A percentile compares a stretch with the other conserved stretches of the same genome.
Conservation (phyloP, 768 basidiomycete genomes). For the Dictyophora rubrovolvata region DNA sequence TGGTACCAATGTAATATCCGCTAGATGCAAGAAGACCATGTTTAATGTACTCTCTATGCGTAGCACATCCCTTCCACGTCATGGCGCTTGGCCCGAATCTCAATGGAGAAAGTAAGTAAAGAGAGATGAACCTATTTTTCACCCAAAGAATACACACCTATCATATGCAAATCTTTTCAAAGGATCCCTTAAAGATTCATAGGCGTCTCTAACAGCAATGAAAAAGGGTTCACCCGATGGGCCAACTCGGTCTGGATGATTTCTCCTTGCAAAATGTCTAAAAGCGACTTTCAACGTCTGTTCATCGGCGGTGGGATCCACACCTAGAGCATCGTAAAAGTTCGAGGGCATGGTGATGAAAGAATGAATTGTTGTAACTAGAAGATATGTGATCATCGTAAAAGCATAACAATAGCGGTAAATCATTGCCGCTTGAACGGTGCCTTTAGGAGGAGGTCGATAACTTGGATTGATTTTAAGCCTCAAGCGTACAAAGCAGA, state of each 20-base stretch:
- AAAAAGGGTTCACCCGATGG: conserved; percentile 52
- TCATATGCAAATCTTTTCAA: conserved; percentile 78
- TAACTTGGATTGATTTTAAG: not conserved
- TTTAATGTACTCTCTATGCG: conserved; percentile 56
- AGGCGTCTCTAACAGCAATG: conserved; percentile 61
- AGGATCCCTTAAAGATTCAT: conserved; percentile 71
- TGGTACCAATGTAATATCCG: conserved; percentile 58
- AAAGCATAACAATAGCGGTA: conserved; percentile 13
- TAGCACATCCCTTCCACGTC: conserved; percentile 57
- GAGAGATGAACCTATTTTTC: conserved; percentile 1
- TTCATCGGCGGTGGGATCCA: conserved; percentile 54
- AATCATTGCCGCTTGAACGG: not conserved
- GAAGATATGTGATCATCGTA: conserved; percentile 17
- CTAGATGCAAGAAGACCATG: conserved; percentile 52
- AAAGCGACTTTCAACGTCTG: conserved; percentile 60
- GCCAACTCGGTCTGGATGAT: conserved; percentile 69
- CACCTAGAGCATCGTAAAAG: conserved; percentile 68
- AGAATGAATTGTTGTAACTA: conserved; percentile 19
- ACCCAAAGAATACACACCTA: conserved; percentile 39
- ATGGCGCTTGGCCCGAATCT: conserved; percentile 75
- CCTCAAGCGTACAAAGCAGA: conserved; percentile 3
- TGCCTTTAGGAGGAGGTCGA: not conserved
- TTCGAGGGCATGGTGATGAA: conserved; percentile 52
- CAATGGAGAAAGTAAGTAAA: not conserved
- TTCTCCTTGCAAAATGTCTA: conserved; percentile 57